Base-by-base conservation (phyloP, 208 protist genomes). In the Trichomonas vaginalis region DNA sequence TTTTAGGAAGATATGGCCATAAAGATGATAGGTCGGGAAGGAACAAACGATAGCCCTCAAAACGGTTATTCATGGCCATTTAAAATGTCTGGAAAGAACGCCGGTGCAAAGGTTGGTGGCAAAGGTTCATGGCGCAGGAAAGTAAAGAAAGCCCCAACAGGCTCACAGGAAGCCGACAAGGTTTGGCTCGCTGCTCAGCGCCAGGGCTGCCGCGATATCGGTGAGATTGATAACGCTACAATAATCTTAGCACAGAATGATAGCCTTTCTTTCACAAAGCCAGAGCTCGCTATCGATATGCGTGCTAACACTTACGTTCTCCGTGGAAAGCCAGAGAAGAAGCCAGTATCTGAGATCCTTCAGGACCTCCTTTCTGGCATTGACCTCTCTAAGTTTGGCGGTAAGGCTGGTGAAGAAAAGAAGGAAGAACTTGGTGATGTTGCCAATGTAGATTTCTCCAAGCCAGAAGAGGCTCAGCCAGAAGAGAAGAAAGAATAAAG, bases 391-490 rank as follows among this genome's bases (percentile, higher is more conserved):
- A 51, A 51, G 32, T 51, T 92, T 32, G 27, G 3, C n/a, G 45
- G 45, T 6, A 92, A 92, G 32, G 42, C 23, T 3, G 86, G n/a
- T 14, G 86, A 21, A 6, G 82, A 88, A 17, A 88, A 88, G 15
- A 88, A 88, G 39, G 82, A 88, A 88, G 86, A 92, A 48, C 86
- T 92, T 92, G 86, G 86, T 40, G 86, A 92, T 51, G 86, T 92
- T 49, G 86, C 42, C 42, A 51, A 92, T 51, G 86, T 92, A 51
- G 86, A 92, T 51, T 92, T 92, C 45, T 45, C n/a, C 40, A 92
- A 92, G 35, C 45, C 86, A 27, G 86, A 92, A 47, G 86, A 40
- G 27, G 45, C 23, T n/a, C 14, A n/a, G 14, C n/a, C n/a, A n/a
- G 45, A 92, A 51, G 39, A 88, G 35, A 83, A 83, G 37, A 83